A percentile compares a stretch with the other conserved stretches of the same genome.
These are phyloP conservation scores for Hippophae tibetana DNA, from an alignment of 306 rosid genomes.

Conservation along the genomic window DNA sequence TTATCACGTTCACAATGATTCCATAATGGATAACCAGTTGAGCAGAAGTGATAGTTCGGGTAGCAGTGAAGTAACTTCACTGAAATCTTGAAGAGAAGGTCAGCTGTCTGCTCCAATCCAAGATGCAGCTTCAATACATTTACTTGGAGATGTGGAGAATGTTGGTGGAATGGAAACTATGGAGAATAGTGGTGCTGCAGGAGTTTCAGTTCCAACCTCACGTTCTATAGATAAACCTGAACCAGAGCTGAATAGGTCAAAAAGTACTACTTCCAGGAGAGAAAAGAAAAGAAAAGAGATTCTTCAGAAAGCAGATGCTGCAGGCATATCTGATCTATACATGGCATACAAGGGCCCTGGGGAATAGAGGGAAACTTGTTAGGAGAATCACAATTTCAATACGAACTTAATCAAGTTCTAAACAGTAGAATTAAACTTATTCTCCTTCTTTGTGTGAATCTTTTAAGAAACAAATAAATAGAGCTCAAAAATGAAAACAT, in stretches of 20 bases:
- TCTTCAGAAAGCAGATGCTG: conserved; percentile 91
- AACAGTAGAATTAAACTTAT: too few species aligned
- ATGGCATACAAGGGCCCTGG: conserved; percentile 90
- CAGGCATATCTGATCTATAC: conserved; percentile 89
- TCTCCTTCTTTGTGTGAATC: too few species aligned
- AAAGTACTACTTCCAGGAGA: conserved; percentile 25
- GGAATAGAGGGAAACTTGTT: conserved; percentile 79
- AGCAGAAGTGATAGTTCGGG: conserved; percentile 27
- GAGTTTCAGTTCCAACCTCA: conserved; percentile 19
- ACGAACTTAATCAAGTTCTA: too few species aligned
- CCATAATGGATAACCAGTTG: neutral
- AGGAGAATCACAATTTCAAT: too few species aligned
- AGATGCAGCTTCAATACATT: conserved; percentile 22
- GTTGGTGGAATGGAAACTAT: conserved; percentile 27
- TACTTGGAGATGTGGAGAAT: conserved; percentile 21
- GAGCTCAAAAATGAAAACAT: too few species aligned
- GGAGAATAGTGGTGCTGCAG: conserved; percentile 28
- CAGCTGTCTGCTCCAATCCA: conserved; percentile 22
- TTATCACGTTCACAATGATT: conserved; percentile 6
- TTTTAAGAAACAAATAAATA: too few species aligned
- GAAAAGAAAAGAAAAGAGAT: conserved; percentile 50
- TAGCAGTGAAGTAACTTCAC: conserved; percentile 23
- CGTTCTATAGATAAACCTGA: conserved; percentile 45
- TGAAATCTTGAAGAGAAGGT: conserved; percentile 23
- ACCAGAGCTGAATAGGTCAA: conserved; percentile 43